Percentiles rank a stretch among this genome's conserved stretches.
Evolutionary conservation across 805 yeast species (phyloP).

Genomic region (Wickerhamiella spandovensis): DNA sequence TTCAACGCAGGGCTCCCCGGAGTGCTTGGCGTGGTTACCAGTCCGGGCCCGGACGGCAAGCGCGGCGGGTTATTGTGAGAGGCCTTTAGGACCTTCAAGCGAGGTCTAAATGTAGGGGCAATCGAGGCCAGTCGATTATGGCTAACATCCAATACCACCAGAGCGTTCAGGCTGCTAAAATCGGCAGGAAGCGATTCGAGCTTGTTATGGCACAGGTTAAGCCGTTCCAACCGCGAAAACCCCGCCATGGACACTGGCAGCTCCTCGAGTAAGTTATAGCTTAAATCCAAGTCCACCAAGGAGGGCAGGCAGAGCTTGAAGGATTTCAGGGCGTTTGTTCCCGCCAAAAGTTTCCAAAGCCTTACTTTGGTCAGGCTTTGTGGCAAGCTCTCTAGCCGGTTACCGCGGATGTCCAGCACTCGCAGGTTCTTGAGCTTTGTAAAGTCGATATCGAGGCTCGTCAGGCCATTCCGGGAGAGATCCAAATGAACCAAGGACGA

Average conservation of each 20-base stretch:
- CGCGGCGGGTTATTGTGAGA: slow-evolving; percentile 16
- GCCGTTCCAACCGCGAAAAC: slow-evolving; percentile 42
- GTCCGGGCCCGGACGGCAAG: not conserved
- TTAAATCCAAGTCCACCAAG: slow-evolving; percentile 51
- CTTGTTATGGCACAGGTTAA: slow-evolving; percentile 75
- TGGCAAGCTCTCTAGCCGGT: slow-evolving; percentile 45
- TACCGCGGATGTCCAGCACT: slow-evolving; percentile 66
- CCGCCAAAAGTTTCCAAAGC: slow-evolving; percentile 9
- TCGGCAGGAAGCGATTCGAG: slow-evolving; percentile 47
- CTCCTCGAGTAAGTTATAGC: slow-evolving; percentile 53
- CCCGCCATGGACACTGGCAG: slow-evolving; percentile 48
- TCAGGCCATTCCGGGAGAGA: slow-evolving; percentile 63
- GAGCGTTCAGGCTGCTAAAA: slow-evolving; percentile 42
- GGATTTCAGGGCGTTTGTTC: slow-evolving; percentile 32
- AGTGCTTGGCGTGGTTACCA: not conserved
- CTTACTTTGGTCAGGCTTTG: slow-evolving; percentile 11
- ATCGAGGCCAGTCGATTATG: slow-evolving; percentile 29
- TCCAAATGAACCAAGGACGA: slow-evolving; percentile 52
- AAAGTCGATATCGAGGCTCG: slow-evolving; percentile 33
- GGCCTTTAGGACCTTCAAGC: slow-evolving; percentile 15
- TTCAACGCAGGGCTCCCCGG: not conserved
- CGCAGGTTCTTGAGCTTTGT: slow-evolving; percentile 37
- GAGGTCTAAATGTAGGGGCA: slow-evolving; percentile 22
- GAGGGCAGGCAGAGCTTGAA: slow-evolving; percentile 37
- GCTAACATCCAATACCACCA: slow-evolving; percentile 64